phyloP scores from a whole-genome alignment of 352 stramenopile species.

The Pythium apleroticum region DNA sequence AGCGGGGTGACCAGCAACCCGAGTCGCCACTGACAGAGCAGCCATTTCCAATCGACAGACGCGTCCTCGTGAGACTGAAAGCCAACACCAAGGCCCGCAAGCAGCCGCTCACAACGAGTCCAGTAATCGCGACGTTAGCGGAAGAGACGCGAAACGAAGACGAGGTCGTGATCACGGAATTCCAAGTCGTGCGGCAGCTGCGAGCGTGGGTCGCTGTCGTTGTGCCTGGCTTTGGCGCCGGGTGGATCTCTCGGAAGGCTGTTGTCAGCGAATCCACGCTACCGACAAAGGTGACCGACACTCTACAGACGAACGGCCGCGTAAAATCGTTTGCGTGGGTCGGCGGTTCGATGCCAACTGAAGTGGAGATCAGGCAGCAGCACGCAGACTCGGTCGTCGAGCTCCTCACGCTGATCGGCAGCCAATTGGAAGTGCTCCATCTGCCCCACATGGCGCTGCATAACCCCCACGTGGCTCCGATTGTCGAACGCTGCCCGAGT shows the following conservation, averaged over 20 bases:
- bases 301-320: neutral
- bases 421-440: conserved; percentile 10
- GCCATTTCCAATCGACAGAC: conserved; percentile 1
- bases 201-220: conserved; percentile 18
- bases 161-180: neutral
- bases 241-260: conserved; percentile 12
- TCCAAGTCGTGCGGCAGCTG: conserved; percentile 19
- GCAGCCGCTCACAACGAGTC: conserved; percentile 10
- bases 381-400: conserved; percentile 18
- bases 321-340: conserved; percentile 16
- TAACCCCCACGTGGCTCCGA: conserved; percentile 7
- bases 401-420: conserved; percentile 13
- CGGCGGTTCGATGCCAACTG: conserved; percentile 1
- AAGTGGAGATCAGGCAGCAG: neutral
- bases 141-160: neutral
- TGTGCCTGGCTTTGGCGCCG: conserved; percentile 16
- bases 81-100: conserved; percentile 16
- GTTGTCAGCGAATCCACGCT: conserved; percentile 1
- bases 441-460: conserved; percentile 7
- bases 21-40: conserved; percentile 14
- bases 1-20: neutral
- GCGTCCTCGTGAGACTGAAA: conserved; percentile 12
- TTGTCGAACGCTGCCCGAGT: conserved; percentile 5
- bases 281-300: neutral
- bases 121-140: neutral